These are phyloP conservation scores for Tuber calosporum DNA, from an alignment of 495 filamentous ascomycete genomes.

Conservation along the genomic window DNA sequence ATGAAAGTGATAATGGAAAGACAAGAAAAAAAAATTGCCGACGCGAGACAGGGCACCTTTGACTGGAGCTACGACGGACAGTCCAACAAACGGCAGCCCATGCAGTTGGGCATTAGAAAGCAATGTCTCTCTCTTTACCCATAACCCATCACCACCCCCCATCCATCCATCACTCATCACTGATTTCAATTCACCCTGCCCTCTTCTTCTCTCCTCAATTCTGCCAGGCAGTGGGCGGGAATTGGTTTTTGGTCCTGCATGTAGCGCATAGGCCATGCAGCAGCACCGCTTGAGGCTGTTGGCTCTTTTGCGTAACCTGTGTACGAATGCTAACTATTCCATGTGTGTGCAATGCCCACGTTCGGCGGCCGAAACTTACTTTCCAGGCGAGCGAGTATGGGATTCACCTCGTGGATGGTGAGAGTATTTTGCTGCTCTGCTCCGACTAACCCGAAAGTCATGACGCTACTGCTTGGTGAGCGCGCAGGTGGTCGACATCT, in stretches of 20 bases:
- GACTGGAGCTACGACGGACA: background rate
- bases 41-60: background rate
- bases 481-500: constrained; percentile 28
- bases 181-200: background rate
- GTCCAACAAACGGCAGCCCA: background rate
- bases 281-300: constrained; percentile 4
- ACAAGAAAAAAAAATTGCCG: background rate
- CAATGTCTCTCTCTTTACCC: background rate
- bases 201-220: background rate
- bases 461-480: constrained; percentile 25
- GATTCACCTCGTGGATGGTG: constrained; percentile 13
- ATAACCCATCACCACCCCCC: background rate
- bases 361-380: background rate
- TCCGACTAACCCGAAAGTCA: background rate
- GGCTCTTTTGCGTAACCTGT: constrained; percentile 20
- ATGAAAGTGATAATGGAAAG: background rate
- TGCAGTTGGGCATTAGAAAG: background rate
- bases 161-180: background rate
- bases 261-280: constrained; percentile 21
- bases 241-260: constrained; percentile 24
- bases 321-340: background rate
- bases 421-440: constrained; percentile 22
- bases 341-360: background rate
- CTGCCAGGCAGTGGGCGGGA: constrained; percentile 4
- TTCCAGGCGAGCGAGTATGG: no score